Base-by-base conservation (phyloP, 805 yeast species). In the Kuraishia hungarica region DNA sequence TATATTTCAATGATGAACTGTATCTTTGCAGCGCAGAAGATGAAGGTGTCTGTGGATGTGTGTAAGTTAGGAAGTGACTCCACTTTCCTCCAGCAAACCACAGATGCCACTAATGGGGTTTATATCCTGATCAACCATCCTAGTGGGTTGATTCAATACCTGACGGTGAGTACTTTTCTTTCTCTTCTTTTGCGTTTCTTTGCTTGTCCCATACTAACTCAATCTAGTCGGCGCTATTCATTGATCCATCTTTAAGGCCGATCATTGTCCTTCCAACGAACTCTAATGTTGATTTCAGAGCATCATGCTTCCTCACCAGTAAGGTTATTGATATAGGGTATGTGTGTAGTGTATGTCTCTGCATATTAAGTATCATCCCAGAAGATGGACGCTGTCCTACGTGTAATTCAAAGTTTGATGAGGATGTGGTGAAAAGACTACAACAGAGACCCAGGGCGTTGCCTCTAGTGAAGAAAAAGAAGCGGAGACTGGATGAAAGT, bases 1-100 rank as follows among this genome's bases (percentile, higher is more conserved):
- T 96, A 94, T 67, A 89, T 93, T 50, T 88, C 97, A 3, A 84
- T 90, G 50, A 94, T 94, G 98, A 94, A 94, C 69, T 80, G 94
- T 57, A 93, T 94, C 29, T 94, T 94, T 71, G 93, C 97, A 0
- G 97, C 98, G 0, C 97, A 94, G 61, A 93, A 92, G 68, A 80
- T 87, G 87, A 86, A 84, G 62, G 82, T 92, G 19, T 87, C 97
- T 1, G 83, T 94, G 22, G 98, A 94, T 68, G 92, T 92, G 13
- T 93, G 96, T 57, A 91, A 92, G 64, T 72, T 94, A 28, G 86
- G 86, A 0, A 60, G 64, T 8, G 82, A 82, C 58, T 84, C 96
- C 1, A 87, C 96, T 2, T 93, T 91, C 66, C 72, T 94, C 57
- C 98, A 94, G 66, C 99, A 94, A 66, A 97, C 98, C 0, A 81